A percentile compares a stretch with the other conserved stretches of the same genome.
Evolutionary conservation across 2,329 filamentous ascomycete genomes (phyloP).

Genomic region (Paecilomyces sp.): DNA sequence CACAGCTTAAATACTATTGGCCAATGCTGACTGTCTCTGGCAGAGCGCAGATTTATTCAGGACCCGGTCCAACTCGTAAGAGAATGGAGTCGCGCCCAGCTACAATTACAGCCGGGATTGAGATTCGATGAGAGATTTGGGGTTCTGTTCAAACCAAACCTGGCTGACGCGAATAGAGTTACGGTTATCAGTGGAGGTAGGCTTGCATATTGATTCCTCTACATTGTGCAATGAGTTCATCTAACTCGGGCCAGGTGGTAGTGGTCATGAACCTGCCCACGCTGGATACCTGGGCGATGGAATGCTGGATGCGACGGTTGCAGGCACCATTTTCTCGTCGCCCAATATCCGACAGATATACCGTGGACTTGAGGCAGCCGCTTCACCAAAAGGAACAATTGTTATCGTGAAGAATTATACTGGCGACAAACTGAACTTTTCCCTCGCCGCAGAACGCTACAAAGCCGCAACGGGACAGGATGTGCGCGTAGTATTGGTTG

Average conservation of each 20-base stretch:
- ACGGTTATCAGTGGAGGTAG: background rate
- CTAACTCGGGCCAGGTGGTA: background rate
- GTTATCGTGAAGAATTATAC: constrained; percentile 4
- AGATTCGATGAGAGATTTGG: background rate
- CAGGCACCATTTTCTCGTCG: constrained; percentile 1
- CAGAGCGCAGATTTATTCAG: background rate
- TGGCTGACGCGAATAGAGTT: background rate
- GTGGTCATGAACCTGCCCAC: constrained; percentile 4
- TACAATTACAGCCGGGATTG: constrained; percentile 7
- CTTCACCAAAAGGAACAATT: background rate
- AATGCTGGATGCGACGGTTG: constrained; percentile 1
- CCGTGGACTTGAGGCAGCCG: background rate
- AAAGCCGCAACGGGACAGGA: background rate
- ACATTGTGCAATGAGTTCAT: background rate
- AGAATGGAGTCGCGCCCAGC: background rate
- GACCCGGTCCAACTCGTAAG: background rate
- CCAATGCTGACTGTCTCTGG: background rate
- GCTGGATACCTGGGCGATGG: constrained; percentile 2
- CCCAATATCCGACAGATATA: background rate
- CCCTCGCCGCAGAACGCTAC: constrained; percentile 1
- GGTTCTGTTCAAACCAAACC: background rate
- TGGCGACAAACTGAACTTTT: constrained; percentile 3
- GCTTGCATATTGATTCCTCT: background rate
- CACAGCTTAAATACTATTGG: background rate
- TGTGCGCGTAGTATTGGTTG: background rate